Evolutionary conservation across 2,329 filamentous ascomycete species (phyloP), one percentile per base, ranked within the genome.

Genomic region (Colletotrichum abscissum): DNA sequence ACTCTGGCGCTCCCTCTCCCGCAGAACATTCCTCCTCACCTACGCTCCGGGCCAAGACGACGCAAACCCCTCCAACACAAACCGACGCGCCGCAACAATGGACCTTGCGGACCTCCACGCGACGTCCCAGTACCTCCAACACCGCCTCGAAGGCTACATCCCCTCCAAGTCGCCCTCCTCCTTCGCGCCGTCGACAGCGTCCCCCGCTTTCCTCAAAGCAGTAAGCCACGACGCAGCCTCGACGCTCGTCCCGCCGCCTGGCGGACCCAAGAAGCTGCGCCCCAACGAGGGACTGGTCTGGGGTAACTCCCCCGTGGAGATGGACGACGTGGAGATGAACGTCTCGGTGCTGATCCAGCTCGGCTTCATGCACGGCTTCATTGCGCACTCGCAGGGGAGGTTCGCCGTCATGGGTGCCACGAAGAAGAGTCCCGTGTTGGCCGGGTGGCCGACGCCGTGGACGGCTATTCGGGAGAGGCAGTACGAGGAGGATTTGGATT

Each of bases 321-420:
- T 89, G 46, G 84, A 89, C 16, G 92, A 94, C 76, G 86, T 97
- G n/a, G 95, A 98, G 82, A 91, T 91, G 57, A 91, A 94, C 62
- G 88, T 97, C 14, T 90, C 93, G 0, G 92, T 92, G 12, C 88
- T 98, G 14, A 89, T 97, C 24, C 91, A 93, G 63, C 94, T 97
- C 81, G 94, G 93, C 0, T 85, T 98, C 28, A 87, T 98, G 80
- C 91, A 92, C 76, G 96, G 95, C 1, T 98, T 95, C 79, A 89
- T 98, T 33, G 94, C 93, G 19, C 94, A 97, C 78, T 89, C 89
- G 30, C 91, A 92, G 78, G 89, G 89, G 56, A 92, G 93, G 62
- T 95, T 98, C 78, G 95, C 95, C 14, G 94, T 98, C 56, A 91
- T 93, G 65, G 95, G 95, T 3, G 91, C 93, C 28, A 88, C 88